Base-by-base conservation (phyloP, 345 rosid genomes). In the Zanthoxylum bungeanum region DNA sequence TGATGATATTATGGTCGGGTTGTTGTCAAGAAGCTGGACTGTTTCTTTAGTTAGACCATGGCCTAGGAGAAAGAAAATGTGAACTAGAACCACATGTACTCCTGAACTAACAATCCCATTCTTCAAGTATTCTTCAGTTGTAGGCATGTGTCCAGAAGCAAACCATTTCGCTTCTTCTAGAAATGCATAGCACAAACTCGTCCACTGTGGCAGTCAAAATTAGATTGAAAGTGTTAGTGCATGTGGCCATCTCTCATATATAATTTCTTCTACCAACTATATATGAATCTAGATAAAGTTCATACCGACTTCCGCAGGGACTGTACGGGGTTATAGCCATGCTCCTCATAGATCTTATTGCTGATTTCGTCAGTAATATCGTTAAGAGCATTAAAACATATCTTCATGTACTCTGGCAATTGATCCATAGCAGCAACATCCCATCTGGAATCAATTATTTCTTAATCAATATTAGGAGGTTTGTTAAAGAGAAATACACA, bases 91-190 rank as follows among this genome's bases (percentile, higher is more conserved):
- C 12, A 87, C 72, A 28, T 79, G 82, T 2, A 83, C 85, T 2
- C 93, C 92, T 28, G 91, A 84, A 53, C 92, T 87, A 8, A 79
- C 58, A 6, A 84, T 77, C n/a, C 81, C 93, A 77, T 85, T 91
- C 70, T 74, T 50, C 78, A 91, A 55, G 73, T 87, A 91, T 68
- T 91, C 89, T 22, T 85, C 66, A 0, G 80, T 51, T 0, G 46
- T 56, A 9, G 87, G 89, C 47, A 66, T 46, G 14, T 79, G 46
- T 39, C 83, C 85, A 0, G 74, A 79, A 12, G 55, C 27, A 68
- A 84, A 85, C 93, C 93, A 91, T 71, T 47, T 78, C 25, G 89
- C 91, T 77, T 91, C 93, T 0, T 80, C 83, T 60, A 87, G 67
- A 69, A 87, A 88, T 55, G 93, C 90, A 9, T 73, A 68, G 76